Base-by-base conservation (phyloP, 805 yeast species). In the Ogataea siamensis region DNA sequence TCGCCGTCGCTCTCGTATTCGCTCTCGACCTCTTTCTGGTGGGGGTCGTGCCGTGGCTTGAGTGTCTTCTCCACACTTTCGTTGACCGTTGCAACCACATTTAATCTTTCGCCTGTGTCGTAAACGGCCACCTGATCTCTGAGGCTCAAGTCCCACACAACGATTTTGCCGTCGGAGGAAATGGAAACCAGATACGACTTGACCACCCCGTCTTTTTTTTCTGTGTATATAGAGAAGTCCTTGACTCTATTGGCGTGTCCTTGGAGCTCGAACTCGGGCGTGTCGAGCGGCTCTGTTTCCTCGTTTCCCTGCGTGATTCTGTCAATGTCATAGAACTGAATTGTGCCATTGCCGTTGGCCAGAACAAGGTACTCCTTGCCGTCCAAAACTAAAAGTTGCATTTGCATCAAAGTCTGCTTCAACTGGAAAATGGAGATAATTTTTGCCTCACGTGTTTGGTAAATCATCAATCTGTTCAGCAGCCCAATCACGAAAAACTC, bases 101-200 rank as follows among this genome's bases (percentile, higher is more conserved):
- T 91, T 46, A 93, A 72, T 54, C 99, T 73, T 63, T 93, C 98
- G 9, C 94, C 95, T 14, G 91, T 75, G 47, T 82, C 87, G 58
- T 88, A 91, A 3, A 87, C 93, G 0, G 96, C 97, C 16, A 88
- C 74, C 60, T 88, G 95, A 53, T 86, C 94, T 51, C 73, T 71
- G 2, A 66, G 53, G 1, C 64, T 57, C 56, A 82, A 64, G 57
- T 89, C 83, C 96, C 97, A 91, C 3, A 91, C 84, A 6, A 93
- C 95, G 36, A 91, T 82, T 53, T 77, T 84, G 17, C 98, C 98
- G 61, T 91, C 98, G 0, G 97, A 86, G 0, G 96, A 86, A 9
- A 88, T 86, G 2, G 95, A 83, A 0, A 86, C 73, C 54, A 93
- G 61, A 54, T 73, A 83, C 10, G 54, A 48, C 8, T 43, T 34